Conservation (phyloP, 352 stramenopile genomes). For the Aphanomyces euteiches region DNA sequence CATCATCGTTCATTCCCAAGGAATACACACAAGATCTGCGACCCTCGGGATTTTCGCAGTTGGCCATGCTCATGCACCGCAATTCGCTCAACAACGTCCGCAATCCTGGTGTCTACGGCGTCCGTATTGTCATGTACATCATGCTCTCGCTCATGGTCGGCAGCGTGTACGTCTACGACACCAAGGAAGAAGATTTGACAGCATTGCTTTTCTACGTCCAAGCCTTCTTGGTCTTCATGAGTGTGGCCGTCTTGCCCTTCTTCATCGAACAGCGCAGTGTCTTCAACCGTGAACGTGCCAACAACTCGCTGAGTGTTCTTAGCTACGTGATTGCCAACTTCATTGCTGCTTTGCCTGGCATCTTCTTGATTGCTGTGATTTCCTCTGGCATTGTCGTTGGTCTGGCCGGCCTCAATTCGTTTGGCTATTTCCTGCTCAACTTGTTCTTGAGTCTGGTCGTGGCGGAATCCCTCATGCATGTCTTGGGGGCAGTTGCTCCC, state of each 20-base stretch:
- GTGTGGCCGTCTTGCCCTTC: constrained; percentile 79
- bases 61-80: constrained; percentile 47
- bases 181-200: constrained; percentile 45
- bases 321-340: constrained; percentile 57
- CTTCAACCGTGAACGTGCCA: constrained; percentile 63
- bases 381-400: constrained; percentile 38
- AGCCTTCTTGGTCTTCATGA: constrained; percentile 88
- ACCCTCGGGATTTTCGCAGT: constrained; percentile 40
- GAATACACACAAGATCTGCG: not conserved
- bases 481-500: constrained; percentile 43
- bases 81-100: constrained; percentile 62
- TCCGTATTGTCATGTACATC: constrained; percentile 67
- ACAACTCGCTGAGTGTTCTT: constrained; percentile 51
- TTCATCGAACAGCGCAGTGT: constrained; percentile 74
- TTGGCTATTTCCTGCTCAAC: constrained; percentile 37
- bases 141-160: constrained; percentile 65
- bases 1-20: not conserved
- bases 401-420: constrained; percentile 39
- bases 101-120: constrained; percentile 64
- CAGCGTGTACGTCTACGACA: constrained; percentile 61
- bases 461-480: constrained; percentile 59
- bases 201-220: constrained; percentile 81
- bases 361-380: constrained; percentile 45
- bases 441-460: constrained; percentile 45
- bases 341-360: constrained; percentile 46